Base-by-base conservation (phyloP, 805 yeast species). In the Candida pseudoglaebosa region DNA sequence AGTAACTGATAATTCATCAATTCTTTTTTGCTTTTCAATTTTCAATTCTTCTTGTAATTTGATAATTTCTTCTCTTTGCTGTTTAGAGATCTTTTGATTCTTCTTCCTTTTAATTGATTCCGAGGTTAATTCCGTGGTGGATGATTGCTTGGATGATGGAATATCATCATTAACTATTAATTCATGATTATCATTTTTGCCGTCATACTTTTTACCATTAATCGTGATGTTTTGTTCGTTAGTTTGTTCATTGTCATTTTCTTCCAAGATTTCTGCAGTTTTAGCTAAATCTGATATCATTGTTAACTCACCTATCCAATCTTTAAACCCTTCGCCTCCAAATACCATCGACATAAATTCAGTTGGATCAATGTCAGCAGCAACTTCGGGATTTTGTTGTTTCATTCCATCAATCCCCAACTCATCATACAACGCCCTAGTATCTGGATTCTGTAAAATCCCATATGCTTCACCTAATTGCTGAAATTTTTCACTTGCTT, bases 401-500 rank as follows among this genome's bases (percentile, higher is more conserved):
- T 87, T 84, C 61, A 67, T 49, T 4, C 72, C 73, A 5, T 66
- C 70, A 24, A 54, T 56, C 34, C 99, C 99, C 46, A 78, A 75
- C 57, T 83, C 79, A 53, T 93, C 98, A 57, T 93, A 93, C 10
- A 78, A 69, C 17, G 71, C 68, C 43, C 97, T 76, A 38, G 84
- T 62, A 6, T 73, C 75, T 0, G 76, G 68, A 57, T 93, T 93
- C 52, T 84, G 83, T 43, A 93, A 65, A 0, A 93, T 86, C 48
- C 84, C 89, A 50, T 84, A 85, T 0, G 91, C 91, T 47, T 67
- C 73, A 4, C 70, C 73, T 28, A 68, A 43, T 41, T 77, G 85
- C 62, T 93, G 96, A 62, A 93, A 93, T 52, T 83, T 81, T 36
- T 75, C 78, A 10, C 91, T 88, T 12, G 99, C 99, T 9, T 77